Conservation (phyloP, 305 asterid species). For the Fraxinus sp. region DNA sequence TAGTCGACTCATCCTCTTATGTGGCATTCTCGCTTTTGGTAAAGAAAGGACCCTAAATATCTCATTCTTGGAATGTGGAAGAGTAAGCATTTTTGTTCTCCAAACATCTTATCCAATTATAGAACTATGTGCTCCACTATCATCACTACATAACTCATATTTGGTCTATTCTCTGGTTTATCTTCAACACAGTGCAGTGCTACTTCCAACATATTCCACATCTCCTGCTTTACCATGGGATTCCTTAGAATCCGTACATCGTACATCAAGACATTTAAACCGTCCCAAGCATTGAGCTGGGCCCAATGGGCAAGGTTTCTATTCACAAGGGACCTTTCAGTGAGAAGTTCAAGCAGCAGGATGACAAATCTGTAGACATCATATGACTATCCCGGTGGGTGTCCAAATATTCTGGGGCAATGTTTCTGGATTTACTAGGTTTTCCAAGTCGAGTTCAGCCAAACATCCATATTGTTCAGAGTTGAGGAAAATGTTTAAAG, state of each 20-base stretch:
- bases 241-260: neutral
- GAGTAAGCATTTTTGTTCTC: neutral
- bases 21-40: too few species aligned
- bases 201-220: conserved; percentile 2
- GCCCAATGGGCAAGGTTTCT: neutral
- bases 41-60: too few species aligned
- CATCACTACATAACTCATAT: neutral
- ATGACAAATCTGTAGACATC: conserved; percentile 19
- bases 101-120: conserved; percentile 25
- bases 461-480: too few species aligned
- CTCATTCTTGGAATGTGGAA: too few species aligned
- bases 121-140: neutral
- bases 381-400: conserved; percentile 33
- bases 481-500: too few species aligned
- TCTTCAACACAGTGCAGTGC: neutral
- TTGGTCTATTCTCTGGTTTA: conserved; percentile 9
- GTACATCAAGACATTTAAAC: neutral
- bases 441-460: too few species aligned
- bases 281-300: neutral
- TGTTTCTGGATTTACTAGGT: too few species aligned
- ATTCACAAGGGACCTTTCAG: conserved; percentile 27
- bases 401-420: neutral
- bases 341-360: conserved; percentile 44
- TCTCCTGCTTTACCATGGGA: neutral
- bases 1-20: too few species aligned